Base-by-base conservation (phyloP, 805 yeast species). In the Komagataella phaffii region DNA sequence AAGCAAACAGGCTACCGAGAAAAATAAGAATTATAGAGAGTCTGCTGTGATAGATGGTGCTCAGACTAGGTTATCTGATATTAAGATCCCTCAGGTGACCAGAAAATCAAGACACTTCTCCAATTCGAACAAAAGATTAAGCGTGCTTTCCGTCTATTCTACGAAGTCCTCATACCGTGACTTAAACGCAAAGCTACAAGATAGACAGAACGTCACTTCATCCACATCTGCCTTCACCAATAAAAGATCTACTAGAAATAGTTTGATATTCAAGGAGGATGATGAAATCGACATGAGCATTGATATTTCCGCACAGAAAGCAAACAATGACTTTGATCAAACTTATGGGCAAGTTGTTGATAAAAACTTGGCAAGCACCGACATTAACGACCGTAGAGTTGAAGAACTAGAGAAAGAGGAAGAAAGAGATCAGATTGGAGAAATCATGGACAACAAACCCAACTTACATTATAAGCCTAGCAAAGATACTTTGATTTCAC, bases 81-180 rank as follows among this genome's bases (percentile, higher is more conserved):
- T 84, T 47, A 72, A 73, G 52, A 79, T 84, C 49, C 91, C 91
- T 19, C 79, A 77, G 55, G 87, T 84, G 43, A 77, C 89, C 0
- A 77, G 89, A 64, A 77, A 77, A 58, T 82, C 88, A 2, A 75
- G 77, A 59, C 71, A 77, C 52, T 81, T 81, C 61, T 74, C 83
- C 44, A 73, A 74, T 52, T 76, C 81, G 6, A 79, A 79, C 60
- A 85, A 81, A 64, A 75, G 93, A 60, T 68, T 83, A 51, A 81
- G 88, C 36, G 85, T 85, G n/a, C 64, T 85, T 46, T 82, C 89
- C 0, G 69, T 83, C 64, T 81, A 82, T 58, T 83, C 90, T 0
- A 79, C 89, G 2, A 80, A 76, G 55, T 78, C 75, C 48, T 81
- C 88, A 0, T 82, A 76, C 56, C 76, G 75, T 45, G 82, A 84